Percentiles rank a stretch among this genome's conserved stretches.
These are phyloP conservation scores for Fraxinus latifolia DNA, from an alignment of 305 asterid genomes.

Conservation along the genomic window DNA sequence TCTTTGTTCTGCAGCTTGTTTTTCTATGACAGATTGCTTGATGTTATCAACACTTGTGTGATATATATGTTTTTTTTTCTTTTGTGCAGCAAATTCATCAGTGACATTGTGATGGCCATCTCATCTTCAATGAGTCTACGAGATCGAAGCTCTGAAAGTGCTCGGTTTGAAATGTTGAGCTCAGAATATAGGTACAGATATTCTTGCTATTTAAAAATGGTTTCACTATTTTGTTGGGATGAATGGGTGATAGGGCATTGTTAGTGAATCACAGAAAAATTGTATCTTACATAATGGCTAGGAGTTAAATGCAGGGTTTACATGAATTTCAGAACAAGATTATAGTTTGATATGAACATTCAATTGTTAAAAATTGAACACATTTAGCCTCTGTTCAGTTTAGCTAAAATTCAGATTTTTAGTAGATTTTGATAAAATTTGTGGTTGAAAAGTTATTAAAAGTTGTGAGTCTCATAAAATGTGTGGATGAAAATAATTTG, in stretches of 20 bases:
- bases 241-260: background rate
- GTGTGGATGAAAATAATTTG: background rate
- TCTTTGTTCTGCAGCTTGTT: conserved; percentile 8
- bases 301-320: background rate
- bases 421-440: background rate
- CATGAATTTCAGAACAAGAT: background rate
- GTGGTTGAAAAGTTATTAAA: background rate
- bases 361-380: background rate
- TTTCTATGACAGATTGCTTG: conserved; percentile 18
- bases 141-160: conserved; percentile 90
- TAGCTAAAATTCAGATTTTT: background rate
- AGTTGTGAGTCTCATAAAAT: background rate
- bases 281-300: background rate
- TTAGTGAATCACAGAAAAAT: background rate
- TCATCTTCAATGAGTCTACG: conserved; percentile 80
- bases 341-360: background rate
- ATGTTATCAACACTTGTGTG: conserved; percentile 14
- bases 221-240: background rate
- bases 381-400: background rate
- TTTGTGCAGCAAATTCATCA: conserved; percentile 77
- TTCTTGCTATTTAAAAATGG: background rate
- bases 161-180: conserved; percentile 85
- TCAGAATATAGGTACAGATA: conserved; percentile 71
- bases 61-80: background rate
- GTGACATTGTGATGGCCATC: conserved; percentile 82